Conservation (phyloP, 176 grass and related monocot genomes). For the Oryza nivara region DNA sequence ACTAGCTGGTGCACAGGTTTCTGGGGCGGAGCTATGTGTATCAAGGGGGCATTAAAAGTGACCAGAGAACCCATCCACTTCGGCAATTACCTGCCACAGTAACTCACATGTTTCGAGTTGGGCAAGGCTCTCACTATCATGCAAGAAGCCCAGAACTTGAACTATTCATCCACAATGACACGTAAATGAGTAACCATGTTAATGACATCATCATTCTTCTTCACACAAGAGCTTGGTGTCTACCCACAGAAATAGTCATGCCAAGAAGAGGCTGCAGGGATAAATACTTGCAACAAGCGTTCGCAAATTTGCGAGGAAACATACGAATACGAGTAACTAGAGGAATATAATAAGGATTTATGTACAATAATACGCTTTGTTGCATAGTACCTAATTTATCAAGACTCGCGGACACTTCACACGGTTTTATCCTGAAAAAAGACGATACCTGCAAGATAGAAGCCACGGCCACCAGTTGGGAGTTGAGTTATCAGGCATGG, state of each 20-base stretch:
- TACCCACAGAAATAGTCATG: not conserved
- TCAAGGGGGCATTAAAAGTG: not conserved
- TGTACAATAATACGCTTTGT: not conserved
- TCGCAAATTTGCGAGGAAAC: not conserved
- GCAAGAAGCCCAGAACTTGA: too few species aligned
- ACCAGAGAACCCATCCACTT: not conserved
- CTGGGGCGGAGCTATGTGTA: too few species aligned
- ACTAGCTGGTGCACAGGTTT: too few species aligned
- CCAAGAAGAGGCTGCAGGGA: not conserved
- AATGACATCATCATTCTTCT: not conserved
- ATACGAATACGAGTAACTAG: not conserved
- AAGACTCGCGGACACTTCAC: constrained; percentile 3
- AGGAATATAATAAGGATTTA: not conserved
- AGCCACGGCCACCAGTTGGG: not conserved
- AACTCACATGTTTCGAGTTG: not conserved
- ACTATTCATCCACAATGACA: not conserved
- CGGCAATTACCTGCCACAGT: not conserved
- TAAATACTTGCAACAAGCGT: constrained; percentile 28
- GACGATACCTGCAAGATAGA: constrained; percentile 37
- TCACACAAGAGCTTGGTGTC: not conserved
- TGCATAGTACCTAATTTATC: not conserved
- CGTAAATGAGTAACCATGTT: not conserved
- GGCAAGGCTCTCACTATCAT: too few species aligned
- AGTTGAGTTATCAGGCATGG: not conserved
- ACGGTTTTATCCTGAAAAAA: constrained; percentile 36